Percentiles rank a stretch among this genome's conserved stretches.
Conservation (phyloP, 1,139 yeast genomes). For the Yamadazyma membranifaciens region DNA sequence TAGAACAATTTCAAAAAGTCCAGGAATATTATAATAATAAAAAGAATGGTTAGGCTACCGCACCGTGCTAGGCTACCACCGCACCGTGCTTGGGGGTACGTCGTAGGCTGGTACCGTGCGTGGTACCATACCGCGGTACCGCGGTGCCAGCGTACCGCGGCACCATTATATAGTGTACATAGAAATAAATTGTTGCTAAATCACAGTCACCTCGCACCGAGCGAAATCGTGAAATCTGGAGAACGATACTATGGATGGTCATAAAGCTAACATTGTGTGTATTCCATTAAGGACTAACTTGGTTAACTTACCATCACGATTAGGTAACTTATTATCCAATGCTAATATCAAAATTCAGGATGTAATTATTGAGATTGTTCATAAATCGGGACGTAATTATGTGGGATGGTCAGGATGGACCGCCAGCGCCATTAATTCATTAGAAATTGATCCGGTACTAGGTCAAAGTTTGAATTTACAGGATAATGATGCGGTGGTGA, state of each 20-base stretch:
- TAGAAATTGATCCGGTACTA: constrained; percentile 41
- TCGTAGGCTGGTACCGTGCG: too few relatives aligned
- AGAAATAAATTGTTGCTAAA: not conserved
- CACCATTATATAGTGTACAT: constrained; percentile 1
- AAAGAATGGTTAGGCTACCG: constrained; percentile 2
- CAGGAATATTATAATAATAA: constrained; percentile 17
- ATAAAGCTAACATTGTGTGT: constrained; percentile 28
- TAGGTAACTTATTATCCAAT: constrained; percentile 48
- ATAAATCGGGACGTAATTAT: constrained; percentile 61
- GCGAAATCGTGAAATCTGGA: constrained; percentile 16
- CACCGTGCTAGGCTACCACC: too few relatives aligned
- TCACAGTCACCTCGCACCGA: constrained; percentile 1
- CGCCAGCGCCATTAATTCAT: constrained; percentile 27
- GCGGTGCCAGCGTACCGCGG: too few relatives aligned
- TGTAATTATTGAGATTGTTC: constrained; percentile 51
- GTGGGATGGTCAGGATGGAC: too few relatives aligned
- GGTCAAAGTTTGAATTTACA: constrained; percentile 49
- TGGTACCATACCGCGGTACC: too few relatives aligned
- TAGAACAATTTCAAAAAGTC: constrained; percentile 27
- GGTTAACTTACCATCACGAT: constrained; percentile 55
- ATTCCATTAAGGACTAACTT: constrained; percentile 50
- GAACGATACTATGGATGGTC: constrained; percentile 36
- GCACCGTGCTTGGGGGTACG: too few relatives aligned
- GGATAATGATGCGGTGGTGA: constrained; percentile 41
- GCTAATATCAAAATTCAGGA: constrained; percentile 60